A percentile compares a stretch with the other conserved stretches of the same genome.
phyloP scores from a whole-genome alignment of 495 filamentous ascomycete genomes.

The Daldinia grandis region DNA sequence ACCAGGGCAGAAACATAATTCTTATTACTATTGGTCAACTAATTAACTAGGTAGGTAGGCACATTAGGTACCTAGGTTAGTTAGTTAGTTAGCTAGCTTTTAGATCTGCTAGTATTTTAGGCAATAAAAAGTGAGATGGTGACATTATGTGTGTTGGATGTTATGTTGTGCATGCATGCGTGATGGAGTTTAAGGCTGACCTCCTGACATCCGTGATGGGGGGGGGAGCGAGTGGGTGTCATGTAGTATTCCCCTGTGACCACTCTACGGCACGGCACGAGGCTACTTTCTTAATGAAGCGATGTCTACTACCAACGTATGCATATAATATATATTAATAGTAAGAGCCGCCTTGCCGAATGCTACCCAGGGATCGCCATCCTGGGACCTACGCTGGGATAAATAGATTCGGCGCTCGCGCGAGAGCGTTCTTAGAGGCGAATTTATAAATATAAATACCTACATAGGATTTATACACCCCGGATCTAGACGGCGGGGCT shows the following conservation, averaged over 20 bases:
- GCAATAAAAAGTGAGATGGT: background rate
- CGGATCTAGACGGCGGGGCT: background rate
- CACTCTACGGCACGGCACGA: constrained; percentile 17
- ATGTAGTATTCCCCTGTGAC: constrained; percentile 26
- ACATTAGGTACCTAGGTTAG: no score
- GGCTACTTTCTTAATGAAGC: constrained; percentile 9
- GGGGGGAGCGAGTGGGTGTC: no score
- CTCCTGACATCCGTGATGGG: constrained; percentile 23
- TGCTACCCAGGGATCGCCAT: background rate
- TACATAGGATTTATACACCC: background rate
- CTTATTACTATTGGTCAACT: background rate
- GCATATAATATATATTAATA: background rate
- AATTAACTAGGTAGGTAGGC: no score
- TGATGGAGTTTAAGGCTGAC: constrained; percentile 17
- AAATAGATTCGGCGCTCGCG: background rate
- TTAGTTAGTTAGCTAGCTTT: background rate
- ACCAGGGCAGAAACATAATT: background rate
- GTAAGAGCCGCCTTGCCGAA: background rate
- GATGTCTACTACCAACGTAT: background rate
- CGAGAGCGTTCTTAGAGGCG: background rate
- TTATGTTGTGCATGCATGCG: background rate
- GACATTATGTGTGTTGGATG: background rate
- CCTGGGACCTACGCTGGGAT: background rate
- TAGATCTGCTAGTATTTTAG: background rate
- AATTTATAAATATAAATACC: background rate